Evolutionary conservation across 2,329 filamentous ascomycete genomes (phyloP).

Genomic region (Monascus ruber): DNA sequence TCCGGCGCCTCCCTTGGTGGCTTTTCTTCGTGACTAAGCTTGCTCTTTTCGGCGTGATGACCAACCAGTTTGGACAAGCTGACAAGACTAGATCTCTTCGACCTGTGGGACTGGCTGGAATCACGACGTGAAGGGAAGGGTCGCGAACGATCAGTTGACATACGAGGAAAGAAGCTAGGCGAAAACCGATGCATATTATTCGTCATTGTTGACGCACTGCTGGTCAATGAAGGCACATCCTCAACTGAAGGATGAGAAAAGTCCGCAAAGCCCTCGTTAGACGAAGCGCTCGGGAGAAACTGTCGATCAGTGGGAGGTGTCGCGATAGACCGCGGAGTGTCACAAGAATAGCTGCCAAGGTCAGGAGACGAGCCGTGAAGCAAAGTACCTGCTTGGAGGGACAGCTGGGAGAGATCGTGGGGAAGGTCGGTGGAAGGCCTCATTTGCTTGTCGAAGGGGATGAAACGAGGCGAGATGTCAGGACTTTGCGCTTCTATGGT

Average conservation of each 20-base stretch:
- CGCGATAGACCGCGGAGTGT: constrained; percentile 30
- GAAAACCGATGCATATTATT: constrained; percentile 34
- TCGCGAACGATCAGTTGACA: constrained; percentile 33
- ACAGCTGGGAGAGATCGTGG: constrained; percentile 28
- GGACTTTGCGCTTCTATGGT: constrained; percentile 18
- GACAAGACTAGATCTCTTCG: constrained; percentile 38
- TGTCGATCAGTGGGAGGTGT: constrained; percentile 31
- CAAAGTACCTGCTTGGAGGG: constrained; percentile 26
- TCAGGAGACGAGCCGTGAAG: constrained; percentile 34
- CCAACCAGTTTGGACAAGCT: constrained; percentile 38
- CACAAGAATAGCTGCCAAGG: constrained; percentile 29
- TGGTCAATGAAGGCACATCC: constrained; percentile 40
- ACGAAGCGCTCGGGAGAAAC: constrained; percentile 20
- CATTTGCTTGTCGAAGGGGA: constrained; percentile 28
- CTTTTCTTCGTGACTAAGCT: constrained; percentile 35
- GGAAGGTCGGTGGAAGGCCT: constrained; percentile 30
- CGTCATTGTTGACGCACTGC: constrained; percentile 38
- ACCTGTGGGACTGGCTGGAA: constrained; percentile 27
- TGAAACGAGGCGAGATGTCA: constrained; percentile 24
- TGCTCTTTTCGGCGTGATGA: constrained; percentile 33
- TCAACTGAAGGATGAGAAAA: constrained; percentile 34
- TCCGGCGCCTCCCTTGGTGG: constrained; percentile 28
- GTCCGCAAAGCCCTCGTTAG: constrained; percentile 26
- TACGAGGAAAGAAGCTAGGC: constrained; percentile 29
- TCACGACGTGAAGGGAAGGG: constrained; percentile 33